Evolutionary conservation across 1,284 basidiomycete species (phyloP).

Genomic region (Mrakiaceae sp.): DNA sequence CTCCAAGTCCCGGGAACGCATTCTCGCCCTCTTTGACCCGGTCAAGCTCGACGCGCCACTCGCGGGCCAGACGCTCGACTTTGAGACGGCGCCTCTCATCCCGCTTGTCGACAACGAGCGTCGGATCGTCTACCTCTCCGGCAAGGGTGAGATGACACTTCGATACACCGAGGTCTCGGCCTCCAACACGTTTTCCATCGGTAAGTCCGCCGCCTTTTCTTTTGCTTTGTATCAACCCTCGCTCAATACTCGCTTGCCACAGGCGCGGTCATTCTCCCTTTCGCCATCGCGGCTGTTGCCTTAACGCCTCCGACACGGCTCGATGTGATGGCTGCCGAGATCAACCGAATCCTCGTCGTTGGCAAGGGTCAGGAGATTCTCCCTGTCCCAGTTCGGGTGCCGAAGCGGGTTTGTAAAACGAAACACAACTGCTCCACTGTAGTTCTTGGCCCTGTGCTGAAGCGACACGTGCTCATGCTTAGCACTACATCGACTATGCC

Average conservation of each 20-base stretch:
- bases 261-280: constrained; percentile 16
- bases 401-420: constrained; percentile 24
- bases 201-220: neutral
- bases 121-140: constrained; percentile 33
- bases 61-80: constrained; percentile 31
- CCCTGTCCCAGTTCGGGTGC: constrained; percentile 33
- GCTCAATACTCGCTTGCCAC: constrained; percentile 9
- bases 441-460: too few relatives aligned
- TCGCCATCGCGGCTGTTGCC: constrained; percentile 29
- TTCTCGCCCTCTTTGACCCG: constrained; percentile 23
- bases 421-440: too few relatives aligned
- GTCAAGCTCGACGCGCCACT: constrained; percentile 24
- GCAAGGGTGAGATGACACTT: constrained; percentile 36
- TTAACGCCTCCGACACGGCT: constrained; percentile 28
- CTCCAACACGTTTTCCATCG: constrained; percentile 24
- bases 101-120: constrained; percentile 34
- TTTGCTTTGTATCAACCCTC: neutral
- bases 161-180: constrained; percentile 34
- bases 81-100: constrained; percentile 30
- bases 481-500: constrained; percentile 38
- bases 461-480: neutral
- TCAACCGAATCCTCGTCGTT: constrained; percentile 31
- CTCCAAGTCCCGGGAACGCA: constrained; percentile 23
- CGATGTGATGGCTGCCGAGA: constrained; percentile 37
- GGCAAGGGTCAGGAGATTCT: constrained; percentile 34